Conservation (phyloP, 2,329 filamentous ascomycete species). For the Coniochaeta sp. region DNA sequence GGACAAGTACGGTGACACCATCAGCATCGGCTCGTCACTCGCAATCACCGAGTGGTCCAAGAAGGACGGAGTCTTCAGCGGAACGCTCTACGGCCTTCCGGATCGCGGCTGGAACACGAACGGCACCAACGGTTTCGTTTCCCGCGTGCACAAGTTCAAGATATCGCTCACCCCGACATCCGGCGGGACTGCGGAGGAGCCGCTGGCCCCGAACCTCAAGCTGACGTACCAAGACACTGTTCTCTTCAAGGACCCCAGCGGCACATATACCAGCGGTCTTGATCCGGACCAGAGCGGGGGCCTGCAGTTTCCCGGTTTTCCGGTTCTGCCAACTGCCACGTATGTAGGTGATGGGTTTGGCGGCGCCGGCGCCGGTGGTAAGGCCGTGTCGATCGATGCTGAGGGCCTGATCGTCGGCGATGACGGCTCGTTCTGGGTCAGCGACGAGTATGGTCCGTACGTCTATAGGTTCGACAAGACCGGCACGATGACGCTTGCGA, state of each 20-base stretch:
- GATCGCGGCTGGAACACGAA: slow-evolving; percentile 70
- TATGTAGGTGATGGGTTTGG: slow-evolving; percentile 64
- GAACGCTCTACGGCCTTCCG: slow-evolving; percentile 55
- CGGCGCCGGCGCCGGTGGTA: slow-evolving; percentile 48
- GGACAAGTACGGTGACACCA: slow-evolving; percentile 63
- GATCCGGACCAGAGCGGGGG: slow-evolving; percentile 49
- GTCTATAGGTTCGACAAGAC: slow-evolving; percentile 54
- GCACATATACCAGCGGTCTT: slow-evolving; percentile 54
- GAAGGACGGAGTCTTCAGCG: slow-evolving; percentile 45
- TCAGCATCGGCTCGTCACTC: slow-evolving; percentile 59
- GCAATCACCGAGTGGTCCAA: slow-evolving; percentile 56
- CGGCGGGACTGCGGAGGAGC: slow-evolving; percentile 39
- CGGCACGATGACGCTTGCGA: slow-evolving; percentile 55
- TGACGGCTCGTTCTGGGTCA: slow-evolving; percentile 59
- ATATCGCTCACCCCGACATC: slow-evolving; percentile 48
- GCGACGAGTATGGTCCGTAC: slow-evolving; percentile 65
- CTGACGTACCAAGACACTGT: slow-evolving; percentile 59
- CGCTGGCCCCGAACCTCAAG: slow-evolving; percentile 51
- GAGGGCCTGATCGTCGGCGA: slow-evolving; percentile 57
- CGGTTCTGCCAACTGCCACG: slow-evolving; percentile 52
- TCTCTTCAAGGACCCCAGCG: slow-evolving; percentile 55
- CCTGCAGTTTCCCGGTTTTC: slow-evolving; percentile 49
- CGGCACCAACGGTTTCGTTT: slow-evolving; percentile 61
- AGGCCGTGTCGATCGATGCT: slow-evolving; percentile 52
- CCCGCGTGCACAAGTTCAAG: slow-evolving; percentile 60